Conservation (phyloP, 2,329 filamentous ascomycete species). For the Talaromyces sp. region DNA sequence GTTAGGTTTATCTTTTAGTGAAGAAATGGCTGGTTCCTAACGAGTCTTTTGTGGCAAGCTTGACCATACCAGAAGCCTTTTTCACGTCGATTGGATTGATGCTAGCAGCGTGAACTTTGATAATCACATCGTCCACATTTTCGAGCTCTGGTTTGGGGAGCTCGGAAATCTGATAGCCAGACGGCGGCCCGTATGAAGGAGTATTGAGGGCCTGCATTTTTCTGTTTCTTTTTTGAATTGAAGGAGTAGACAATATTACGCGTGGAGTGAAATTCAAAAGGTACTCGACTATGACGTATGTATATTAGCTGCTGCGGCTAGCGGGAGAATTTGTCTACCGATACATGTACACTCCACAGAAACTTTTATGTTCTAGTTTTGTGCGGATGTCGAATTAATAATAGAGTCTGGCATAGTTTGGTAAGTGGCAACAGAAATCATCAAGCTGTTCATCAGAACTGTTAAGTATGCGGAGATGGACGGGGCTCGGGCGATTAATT, state of each 20-base stretch:
- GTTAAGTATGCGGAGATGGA: background rate
- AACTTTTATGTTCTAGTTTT: background rate
- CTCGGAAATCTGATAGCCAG: constrained; percentile 17
- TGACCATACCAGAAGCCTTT: constrained; percentile 34
- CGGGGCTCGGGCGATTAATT: background rate
- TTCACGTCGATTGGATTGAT: constrained; percentile 45
- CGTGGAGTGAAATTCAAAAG: background rate
- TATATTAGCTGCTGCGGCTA: background rate
- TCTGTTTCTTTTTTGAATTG: background rate
- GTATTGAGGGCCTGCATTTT: background rate
- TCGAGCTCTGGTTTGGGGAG: constrained; percentile 15
- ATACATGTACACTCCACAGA: background rate
- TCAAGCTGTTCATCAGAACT: background rate
- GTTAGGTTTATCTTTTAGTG: background rate
- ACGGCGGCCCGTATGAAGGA: background rate
- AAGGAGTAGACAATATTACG: background rate
- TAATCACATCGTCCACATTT: constrained; percentile 17
- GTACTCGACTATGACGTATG: background rate
- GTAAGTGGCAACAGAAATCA: background rate
- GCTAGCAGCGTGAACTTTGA: constrained; percentile 37
- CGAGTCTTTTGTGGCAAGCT: constrained; percentile 27
- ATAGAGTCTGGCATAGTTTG: background rate
- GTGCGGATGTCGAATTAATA: background rate
- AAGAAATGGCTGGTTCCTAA: constrained; percentile 15
- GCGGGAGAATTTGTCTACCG: background rate